phyloP scores from a whole-genome alignment of 805 yeast genomes.

The Spathaspora gorwiae region DNA sequence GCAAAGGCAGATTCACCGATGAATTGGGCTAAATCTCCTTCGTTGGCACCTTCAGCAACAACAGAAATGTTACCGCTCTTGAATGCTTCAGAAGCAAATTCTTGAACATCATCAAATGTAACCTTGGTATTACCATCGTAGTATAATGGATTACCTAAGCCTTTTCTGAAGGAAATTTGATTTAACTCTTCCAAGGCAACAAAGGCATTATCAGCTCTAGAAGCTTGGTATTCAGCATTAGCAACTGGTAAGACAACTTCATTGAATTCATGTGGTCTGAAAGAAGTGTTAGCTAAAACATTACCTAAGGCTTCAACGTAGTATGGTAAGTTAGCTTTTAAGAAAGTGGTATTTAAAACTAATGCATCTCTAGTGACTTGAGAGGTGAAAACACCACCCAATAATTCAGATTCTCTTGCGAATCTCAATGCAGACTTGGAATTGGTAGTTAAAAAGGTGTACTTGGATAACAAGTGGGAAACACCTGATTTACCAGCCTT shows the following conservation, averaged over 20 bases:
- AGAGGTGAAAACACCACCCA: conserved; percentile 78
- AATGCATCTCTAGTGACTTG: conserved; percentile 79
- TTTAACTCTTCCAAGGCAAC: conserved; percentile 76
- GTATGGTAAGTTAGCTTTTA: conserved; percentile 86
- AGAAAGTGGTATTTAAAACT: conserved; percentile 73
- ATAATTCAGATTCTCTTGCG: conserved; percentile 88
- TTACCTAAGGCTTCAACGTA: conserved; percentile 82
- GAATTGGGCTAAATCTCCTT: conserved; percentile 63
- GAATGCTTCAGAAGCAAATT: conserved; percentile 64
- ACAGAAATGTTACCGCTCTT: conserved; percentile 67
- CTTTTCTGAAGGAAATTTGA: conserved; percentile 76
- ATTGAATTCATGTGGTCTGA: conserved; percentile 75
- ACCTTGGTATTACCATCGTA: conserved; percentile 59
- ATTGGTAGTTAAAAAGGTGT: conserved; percentile 76
- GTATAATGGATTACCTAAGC: conserved; percentile 79
- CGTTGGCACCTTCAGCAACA: conserved; percentile 68
- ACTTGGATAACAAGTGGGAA: conserved; percentile 80
- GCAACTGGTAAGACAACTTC: conserved; percentile 85
- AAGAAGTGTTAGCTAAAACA: conserved; percentile 64
- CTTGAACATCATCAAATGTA: conserved; percentile 60
- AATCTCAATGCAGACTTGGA: conserved; percentile 85
- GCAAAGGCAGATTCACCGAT: conserved; percentile 63
- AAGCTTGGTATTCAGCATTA: conserved; percentile 53
- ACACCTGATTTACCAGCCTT: conserved; percentile 72
- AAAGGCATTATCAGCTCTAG: conserved; percentile 47